A percentile compares a stretch with the other conserved stretches of the same genome.
These are phyloP conservation scores for Solanum peruvianum DNA, from an alignment of 257 asterid species.

Conservation along the genomic window DNA sequence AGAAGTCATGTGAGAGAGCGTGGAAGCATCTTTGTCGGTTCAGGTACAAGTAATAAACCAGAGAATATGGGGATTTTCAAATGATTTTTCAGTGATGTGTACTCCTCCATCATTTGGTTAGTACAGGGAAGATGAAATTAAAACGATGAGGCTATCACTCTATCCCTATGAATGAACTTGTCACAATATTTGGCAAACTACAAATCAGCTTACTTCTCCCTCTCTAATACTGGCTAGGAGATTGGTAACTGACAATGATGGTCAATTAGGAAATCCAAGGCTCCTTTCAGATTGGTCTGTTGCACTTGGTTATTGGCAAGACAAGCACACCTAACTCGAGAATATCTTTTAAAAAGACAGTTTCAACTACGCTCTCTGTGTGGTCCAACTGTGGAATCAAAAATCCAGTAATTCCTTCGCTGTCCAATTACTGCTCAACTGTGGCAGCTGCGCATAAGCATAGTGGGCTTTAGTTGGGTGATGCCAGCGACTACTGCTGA, in stretches of 20 bases:
- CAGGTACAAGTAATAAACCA: slow-evolving; percentile 33
- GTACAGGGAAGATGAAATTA: neutral
- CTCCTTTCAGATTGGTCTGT: neutral
- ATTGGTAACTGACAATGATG: neutral
- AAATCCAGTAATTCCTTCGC: neutral
- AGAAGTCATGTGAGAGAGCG: slow-evolving; percentile 60
- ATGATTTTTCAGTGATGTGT: slow-evolving; percentile 33
- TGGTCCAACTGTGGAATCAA: neutral
- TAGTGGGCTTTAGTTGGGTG: neutral
- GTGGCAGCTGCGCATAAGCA: neutral
- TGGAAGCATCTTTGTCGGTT: slow-evolving; percentile 53
- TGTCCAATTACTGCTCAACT: neutral
- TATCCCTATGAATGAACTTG: neutral
- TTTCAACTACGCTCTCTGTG: neutral
- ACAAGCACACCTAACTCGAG: neutral
- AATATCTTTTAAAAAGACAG: neutral
- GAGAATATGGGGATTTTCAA: slow-evolving; percentile 30
- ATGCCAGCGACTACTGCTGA: neutral
- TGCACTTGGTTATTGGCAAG: neutral
- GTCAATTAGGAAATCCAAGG: neutral
- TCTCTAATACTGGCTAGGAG: neutral
- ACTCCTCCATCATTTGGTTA: slow-evolving; percentile 15
- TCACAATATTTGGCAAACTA: neutral
- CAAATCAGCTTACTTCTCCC: neutral
- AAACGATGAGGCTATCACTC: neutral